phyloP scores from a whole-genome alignment of 257 asterid genomes.

The Fraxinus americana region DNA sequence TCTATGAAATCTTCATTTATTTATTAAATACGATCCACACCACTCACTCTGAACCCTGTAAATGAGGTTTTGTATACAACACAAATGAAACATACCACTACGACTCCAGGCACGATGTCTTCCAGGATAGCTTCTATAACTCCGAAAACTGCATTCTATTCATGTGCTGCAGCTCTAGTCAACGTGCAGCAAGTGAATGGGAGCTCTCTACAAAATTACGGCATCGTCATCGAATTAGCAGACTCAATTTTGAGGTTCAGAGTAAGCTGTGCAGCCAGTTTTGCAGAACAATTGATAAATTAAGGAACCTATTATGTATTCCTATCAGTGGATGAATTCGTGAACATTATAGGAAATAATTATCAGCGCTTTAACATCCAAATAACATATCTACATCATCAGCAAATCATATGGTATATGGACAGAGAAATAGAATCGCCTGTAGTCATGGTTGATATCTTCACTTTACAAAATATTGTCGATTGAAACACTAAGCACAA shows the following conservation, averaged over 20 bases:
- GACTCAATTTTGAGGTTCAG: background rate
- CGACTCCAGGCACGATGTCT: constrained; percentile 10
- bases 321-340: background rate
- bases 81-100: constrained; percentile 14
- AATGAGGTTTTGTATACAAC: constrained; percentile 23
- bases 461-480: background rate
- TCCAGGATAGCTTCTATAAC: constrained; percentile 14
- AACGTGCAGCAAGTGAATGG: constrained; percentile 17
- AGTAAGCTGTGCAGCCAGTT: background rate
- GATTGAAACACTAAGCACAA: background rate
- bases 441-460: no score
- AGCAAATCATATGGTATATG: no score
- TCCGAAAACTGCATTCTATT: background rate
- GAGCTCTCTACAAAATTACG: constrained; percentile 21
- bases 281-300: background rate
- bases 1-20: constrained; percentile 13
- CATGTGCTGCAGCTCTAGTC: background rate
- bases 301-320: background rate
- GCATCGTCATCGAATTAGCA: background rate
- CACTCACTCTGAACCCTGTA: background rate
- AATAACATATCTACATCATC: no score
- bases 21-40: constrained; percentile 17
- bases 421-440: no score
- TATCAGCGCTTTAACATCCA: no score
- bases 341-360: no score